phyloP scores from a whole-genome alignment of 352 stramenopile genomes.

The Globisporangium okanoganense region DNA sequence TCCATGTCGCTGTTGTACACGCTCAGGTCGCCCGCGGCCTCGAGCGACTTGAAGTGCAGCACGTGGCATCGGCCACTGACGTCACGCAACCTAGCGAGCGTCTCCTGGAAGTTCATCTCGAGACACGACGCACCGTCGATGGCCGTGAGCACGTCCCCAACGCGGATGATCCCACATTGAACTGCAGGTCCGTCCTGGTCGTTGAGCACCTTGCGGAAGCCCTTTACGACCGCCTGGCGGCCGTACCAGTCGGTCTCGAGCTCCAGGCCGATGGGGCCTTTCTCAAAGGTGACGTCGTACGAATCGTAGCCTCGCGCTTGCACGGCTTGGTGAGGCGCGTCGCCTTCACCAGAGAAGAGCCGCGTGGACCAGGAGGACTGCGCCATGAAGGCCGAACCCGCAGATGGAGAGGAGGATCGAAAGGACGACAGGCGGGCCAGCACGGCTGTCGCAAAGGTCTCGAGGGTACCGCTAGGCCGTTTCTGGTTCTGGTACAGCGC shows the following conservation, averaged over 20 bases:
- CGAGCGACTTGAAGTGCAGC: conserved; percentile 76
- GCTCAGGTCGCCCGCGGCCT: conserved; percentile 59
- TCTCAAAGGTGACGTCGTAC: conserved; percentile 65
- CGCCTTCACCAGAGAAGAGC: conserved; percentile 9
- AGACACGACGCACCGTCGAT: conserved; percentile 72
- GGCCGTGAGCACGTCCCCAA: conserved; percentile 69
- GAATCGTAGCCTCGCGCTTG: conserved; percentile 51
- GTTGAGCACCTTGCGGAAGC: conserved; percentile 47
- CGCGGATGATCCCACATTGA: conserved; percentile 54
- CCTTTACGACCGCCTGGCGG: conserved; percentile 67
- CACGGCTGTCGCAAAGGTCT: conserved; percentile 7
- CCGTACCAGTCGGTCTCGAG: conserved; percentile 78
- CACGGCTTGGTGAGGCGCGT: conserved; percentile 5
- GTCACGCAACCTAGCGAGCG: conserved; percentile 36
- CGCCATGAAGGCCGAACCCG: background rate
- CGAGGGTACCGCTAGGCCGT: background rate
- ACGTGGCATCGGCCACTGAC: conserved; percentile 41
- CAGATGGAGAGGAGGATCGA: background rate
- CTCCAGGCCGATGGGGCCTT: conserved; percentile 56
- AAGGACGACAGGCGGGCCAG: conserved; percentile 8
- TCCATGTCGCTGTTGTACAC: conserved; percentile 60
- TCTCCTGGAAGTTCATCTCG: conserved; percentile 62
- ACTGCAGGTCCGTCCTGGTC: conserved; percentile 47
- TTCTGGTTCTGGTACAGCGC: background rate
- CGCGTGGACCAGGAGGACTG: conserved; percentile 7